A percentile compares a stretch with the other conserved stretches of the same genome.
Conservation (phyloP, 371 early-diverging fungal genomes). For the Mucor irregularis region DNA sequence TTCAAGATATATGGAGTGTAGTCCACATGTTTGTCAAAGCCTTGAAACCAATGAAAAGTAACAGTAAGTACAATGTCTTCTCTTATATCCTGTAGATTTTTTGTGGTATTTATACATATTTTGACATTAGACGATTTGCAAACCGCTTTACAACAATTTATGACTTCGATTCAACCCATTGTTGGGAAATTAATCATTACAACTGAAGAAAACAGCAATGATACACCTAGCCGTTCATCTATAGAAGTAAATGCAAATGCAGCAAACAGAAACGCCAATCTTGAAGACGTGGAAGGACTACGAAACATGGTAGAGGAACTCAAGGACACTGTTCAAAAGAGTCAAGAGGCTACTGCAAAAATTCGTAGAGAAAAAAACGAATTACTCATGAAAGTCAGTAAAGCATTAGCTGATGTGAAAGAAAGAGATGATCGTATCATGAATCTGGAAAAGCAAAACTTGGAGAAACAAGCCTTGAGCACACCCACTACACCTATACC, state of each 20-base stretch:
- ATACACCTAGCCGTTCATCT: neutral
- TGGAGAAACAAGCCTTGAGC: neutral
- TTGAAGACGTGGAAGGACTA: slow-evolving; percentile 44
- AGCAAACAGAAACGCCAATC: neutral
- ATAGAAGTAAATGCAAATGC: neutral
- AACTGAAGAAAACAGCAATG: slow-evolving; percentile 6
- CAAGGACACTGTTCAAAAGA: slow-evolving; percentile 31
- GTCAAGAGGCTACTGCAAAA: slow-evolving; percentile 38
- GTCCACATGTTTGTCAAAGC: slow-evolving; percentile 37
- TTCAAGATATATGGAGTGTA: slow-evolving; percentile 43
- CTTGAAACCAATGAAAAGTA: slow-evolving; percentile 23
- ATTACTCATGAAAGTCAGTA: slow-evolving; percentile 42
- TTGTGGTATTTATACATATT: neutral
- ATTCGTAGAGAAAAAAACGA: slow-evolving; percentile 53
- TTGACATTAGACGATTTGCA: slow-evolving; percentile 35
- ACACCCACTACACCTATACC: neutral
- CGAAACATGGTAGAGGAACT: slow-evolving; percentile 47
- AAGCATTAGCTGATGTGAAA: slow-evolving; percentile 39
- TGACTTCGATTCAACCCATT: slow-evolving; percentile 55
- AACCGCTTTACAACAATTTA: slow-evolving; percentile 32
- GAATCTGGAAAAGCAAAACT: slow-evolving; percentile 7
- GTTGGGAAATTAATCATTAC: slow-evolving; percentile 44
- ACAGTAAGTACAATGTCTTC: slow-evolving; percentile 24
- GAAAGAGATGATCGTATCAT: slow-evolving; percentile 34
- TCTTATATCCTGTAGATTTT: no score